phyloP scores from a whole-genome alignment of 257 asterid species.

The Solanum chiquidenum region DNA sequence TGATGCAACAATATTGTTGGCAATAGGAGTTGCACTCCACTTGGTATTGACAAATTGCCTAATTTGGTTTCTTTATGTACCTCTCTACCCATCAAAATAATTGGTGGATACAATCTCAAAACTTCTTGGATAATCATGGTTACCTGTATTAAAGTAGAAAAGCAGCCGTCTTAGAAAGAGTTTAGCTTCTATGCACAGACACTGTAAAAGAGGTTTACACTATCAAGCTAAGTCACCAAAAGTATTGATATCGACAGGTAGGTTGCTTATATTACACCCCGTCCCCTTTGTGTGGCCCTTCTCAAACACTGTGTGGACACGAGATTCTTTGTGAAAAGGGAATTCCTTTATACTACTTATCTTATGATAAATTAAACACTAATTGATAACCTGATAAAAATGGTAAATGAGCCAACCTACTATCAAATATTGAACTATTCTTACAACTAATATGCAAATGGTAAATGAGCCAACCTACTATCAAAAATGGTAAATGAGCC shows the following conservation, averaged over 20 bases:
- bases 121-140: conserved; percentile 19
- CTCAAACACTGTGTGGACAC: background rate
- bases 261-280: background rate
- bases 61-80: conserved; percentile 5
- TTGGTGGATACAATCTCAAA: conserved; percentile 17
- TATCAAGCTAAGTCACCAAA: background rate
- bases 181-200: background rate
- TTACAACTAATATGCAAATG: no score
- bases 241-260: background rate
- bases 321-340: background rate
- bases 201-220: background rate
- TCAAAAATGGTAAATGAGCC: no score
- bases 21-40: conserved; percentile 3
- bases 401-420: background rate
- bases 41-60: conserved; percentile 7
- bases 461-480: no score
- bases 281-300: background rate
- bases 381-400: background rate
- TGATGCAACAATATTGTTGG: conserved; percentile 9
- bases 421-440: background rate
- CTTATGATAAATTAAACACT: background rate
- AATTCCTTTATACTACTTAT: background rate
- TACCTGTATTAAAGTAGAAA: conserved; percentile 1
- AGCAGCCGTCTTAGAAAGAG: background rate
- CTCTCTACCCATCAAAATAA: background rate